Evolutionary conservation across 176 grass and related monocot species (phyloP), one percentile per base, ranked within the genome.

Genomic region (Triticum turgidum): DNA sequence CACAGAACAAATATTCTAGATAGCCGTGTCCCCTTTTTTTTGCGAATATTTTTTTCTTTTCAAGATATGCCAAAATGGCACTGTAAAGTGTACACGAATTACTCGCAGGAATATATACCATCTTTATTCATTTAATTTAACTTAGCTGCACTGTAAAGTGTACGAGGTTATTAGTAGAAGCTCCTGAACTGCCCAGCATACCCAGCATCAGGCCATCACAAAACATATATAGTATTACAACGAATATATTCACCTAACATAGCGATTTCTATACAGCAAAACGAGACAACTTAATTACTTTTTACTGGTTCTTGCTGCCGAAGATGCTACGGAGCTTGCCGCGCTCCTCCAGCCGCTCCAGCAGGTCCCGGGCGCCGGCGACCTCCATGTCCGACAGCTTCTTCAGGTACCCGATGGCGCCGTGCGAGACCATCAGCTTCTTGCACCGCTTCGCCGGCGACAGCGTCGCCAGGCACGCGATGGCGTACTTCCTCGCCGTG

Each of bases 381-480:
- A 98, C 90, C 61, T 98, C 88, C 93, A 89, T 90, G 65, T 98
- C 93, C n/a, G 90, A 89, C 18, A 94, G 94, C 88, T 98, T 96
- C 93, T 98, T 98, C 12, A 96, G 90, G 82, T 98, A 98, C 5
- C 96, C 96, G 5, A 98, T 95, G 10, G 93, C 93, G 73, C 96
- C 96, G 25, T 98, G 92, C 3, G 96, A 92, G 79, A 98, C 80
- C 96, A 98, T 98, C 59, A 92, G 32, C 82, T 89, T 98, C 93
- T 82, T 98, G 85, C 90, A 96, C 13, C 89, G 89, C 75, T 92
- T 98, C 34, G 51, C 64, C 47, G 88, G 71, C 0, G 93, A 87
- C 12, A 98, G 87, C 64, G 85, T 37, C 35, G 92, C 11, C 12
- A 98, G 92, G 90, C 90, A 94, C 12, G 90, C 80, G 32, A 98